phyloP scores from a whole-genome alignment of 768 basidiomycete genomes.

The Collybiopsis luxurians region DNA sequence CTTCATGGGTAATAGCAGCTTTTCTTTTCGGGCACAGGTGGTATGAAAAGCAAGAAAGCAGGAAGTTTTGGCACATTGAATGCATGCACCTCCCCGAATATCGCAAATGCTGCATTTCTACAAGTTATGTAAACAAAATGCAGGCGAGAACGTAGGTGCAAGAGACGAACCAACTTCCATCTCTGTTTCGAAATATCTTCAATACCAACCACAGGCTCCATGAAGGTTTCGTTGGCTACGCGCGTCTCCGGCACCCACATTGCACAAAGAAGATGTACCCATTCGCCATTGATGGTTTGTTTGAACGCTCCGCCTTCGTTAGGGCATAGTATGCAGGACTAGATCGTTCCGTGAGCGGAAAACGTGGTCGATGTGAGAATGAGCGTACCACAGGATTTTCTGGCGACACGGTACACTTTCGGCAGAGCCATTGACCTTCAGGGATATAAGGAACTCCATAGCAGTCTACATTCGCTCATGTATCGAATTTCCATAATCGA shows the following conservation, averaged over 20 bases:
- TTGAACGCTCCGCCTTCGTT: constrained; percentile 98
- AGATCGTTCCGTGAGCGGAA: background rate
- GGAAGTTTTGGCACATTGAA: constrained; percentile 88
- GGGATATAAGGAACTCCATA: constrained; percentile 99
- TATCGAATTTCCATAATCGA: background rate
- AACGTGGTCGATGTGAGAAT: background rate
- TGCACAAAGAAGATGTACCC: constrained; percentile 95
- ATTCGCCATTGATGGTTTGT: constrained; percentile 87
- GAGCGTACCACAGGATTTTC: constrained; percentile 87
- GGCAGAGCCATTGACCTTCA: constrained; percentile 98
- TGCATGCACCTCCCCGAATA: constrained; percentile 74
- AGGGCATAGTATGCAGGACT: constrained; percentile 96
- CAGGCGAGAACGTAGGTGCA: background rate
- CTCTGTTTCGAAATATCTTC: constrained; percentile 86
- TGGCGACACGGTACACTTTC: constrained; percentile 97
- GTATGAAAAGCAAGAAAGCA: constrained; percentile 95
- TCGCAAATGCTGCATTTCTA: constrained; percentile 51
- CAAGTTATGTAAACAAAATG: background rate
- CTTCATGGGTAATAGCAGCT: constrained; percentile 86
- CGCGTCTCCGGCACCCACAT: constrained; percentile 97
- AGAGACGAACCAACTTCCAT: constrained; percentile 82
- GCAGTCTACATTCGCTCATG: constrained; percentile 60
- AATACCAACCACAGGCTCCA: constrained; percentile 94
- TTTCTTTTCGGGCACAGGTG: constrained; percentile 89
- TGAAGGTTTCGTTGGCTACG: constrained; percentile 92